These are phyloP conservation scores for Zopfia rhizophila DNA, from an alignment of 2,329 filamentous ascomycete genomes.

Conservation along the genomic window DNA sequence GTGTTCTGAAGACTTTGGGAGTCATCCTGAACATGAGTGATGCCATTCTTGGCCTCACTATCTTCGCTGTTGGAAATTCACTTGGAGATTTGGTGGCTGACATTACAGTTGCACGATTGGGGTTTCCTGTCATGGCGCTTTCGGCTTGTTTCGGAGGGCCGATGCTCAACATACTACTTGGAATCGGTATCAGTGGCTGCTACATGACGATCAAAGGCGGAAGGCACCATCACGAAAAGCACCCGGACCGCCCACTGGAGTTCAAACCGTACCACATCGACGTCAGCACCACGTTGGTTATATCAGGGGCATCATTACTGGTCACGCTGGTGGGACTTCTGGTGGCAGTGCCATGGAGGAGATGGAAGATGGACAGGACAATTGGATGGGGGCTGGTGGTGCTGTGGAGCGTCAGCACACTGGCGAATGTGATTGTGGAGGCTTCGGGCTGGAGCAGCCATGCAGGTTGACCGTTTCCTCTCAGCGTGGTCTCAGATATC, in stretches of 20 bases:
- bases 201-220: constrained; percentile 84
- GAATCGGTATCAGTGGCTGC: constrained; percentile 89
- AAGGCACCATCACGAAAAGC: constrained; percentile 71
- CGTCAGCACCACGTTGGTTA: constrained; percentile 84
- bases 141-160: constrained; percentile 98
- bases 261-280: constrained; percentile 85
- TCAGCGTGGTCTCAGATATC: constrained; percentile 20
- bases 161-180: constrained; percentile 95
- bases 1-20: constrained; percentile 90
- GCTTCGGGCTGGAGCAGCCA: constrained; percentile 56
- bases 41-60: constrained; percentile 91
- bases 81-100: constrained; percentile 94
- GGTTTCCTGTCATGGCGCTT: constrained; percentile 94
- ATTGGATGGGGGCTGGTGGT: constrained; percentile 82
- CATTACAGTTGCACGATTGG: constrained; percentile 90
- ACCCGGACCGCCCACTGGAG: constrained; percentile 71
- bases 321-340: constrained; percentile 82
- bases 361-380: constrained; percentile 50
- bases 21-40: constrained; percentile 94
- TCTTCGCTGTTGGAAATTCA: constrained; percentile 96
- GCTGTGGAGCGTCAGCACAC: constrained; percentile 83
- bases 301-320: constrained; percentile 85
- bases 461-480: constrained; percentile 29
- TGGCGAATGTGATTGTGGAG: constrained; percentile 84
- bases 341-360: constrained; percentile 73